Conservation (phyloP, 2,329 filamentous ascomycete genomes). For the Falciphora oryzae region DNA sequence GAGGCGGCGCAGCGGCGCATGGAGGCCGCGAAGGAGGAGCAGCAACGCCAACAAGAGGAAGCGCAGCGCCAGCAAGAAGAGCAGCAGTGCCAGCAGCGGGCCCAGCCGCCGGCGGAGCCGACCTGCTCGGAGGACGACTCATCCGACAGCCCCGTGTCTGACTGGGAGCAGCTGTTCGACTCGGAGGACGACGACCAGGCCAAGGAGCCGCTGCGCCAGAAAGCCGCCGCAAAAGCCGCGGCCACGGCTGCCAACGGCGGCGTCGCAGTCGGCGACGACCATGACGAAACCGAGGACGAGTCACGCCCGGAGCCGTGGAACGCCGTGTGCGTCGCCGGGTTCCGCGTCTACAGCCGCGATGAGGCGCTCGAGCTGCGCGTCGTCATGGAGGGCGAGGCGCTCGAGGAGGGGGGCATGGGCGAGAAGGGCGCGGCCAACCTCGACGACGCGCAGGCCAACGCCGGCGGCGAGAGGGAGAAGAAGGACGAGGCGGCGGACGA, state of each 20-base stretch:
- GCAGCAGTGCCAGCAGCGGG: slow-evolving; percentile 23
- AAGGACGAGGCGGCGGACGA: slow-evolving; percentile 20
- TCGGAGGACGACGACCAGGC: slow-evolving; percentile 44
- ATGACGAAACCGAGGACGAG: slow-evolving; percentile 49
- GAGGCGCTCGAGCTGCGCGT: slow-evolving; percentile 46
- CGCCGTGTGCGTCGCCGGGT: slow-evolving; percentile 54
- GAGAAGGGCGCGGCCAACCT: slow-evolving; percentile 49
- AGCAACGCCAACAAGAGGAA: background rate
- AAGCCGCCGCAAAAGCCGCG: slow-evolving; percentile 31
- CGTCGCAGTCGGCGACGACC: slow-evolving; percentile 22
- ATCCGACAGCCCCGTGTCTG: slow-evolving; percentile 53
- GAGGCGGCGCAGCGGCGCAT: slow-evolving; percentile 3
- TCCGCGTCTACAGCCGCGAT: slow-evolving; percentile 56
- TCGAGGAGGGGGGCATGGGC: slow-evolving; percentile 51
- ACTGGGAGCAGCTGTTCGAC: slow-evolving; percentile 55
- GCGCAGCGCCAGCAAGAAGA: slow-evolving; percentile 1
- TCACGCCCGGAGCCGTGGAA: slow-evolving; percentile 55
- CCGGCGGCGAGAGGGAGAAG: slow-evolving; percentile 38
- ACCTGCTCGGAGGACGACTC: slow-evolving; percentile 45
- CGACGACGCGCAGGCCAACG: slow-evolving; percentile 52
- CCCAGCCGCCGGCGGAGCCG: slow-evolving; percentile 13
- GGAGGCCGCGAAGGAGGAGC: slow-evolving; percentile 3
- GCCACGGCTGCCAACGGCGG: slow-evolving; percentile 27
- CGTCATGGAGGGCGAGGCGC: slow-evolving; percentile 49
- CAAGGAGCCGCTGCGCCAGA: slow-evolving; percentile 35